These are phyloP conservation scores for Sophora flavescens DNA, from an alignment of 306 rosid species.

Conservation along the genomic window DNA sequence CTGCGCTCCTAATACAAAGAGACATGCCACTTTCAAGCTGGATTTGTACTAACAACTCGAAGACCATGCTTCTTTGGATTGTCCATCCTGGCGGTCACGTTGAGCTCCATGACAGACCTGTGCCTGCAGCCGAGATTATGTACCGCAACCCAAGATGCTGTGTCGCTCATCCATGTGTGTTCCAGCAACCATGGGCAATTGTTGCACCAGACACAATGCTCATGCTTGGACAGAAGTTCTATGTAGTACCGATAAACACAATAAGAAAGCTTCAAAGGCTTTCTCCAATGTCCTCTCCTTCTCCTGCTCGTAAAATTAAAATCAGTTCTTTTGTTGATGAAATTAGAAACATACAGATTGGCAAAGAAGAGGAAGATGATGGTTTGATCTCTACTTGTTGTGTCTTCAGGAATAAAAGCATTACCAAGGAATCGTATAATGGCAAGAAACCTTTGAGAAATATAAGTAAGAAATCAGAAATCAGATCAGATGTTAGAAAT, in stretches of 20 bases:
- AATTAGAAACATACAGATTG: conserved; percentile 33
- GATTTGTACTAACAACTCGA: conserved; percentile 55
- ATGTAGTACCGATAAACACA: conserved; percentile 65
- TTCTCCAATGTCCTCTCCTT: conserved; percentile 54
- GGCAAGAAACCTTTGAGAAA: conserved; percentile 34
- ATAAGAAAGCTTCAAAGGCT: conserved; percentile 67
- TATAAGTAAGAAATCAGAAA: conserved; percentile 27
- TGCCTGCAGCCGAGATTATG: conserved; percentile 68
- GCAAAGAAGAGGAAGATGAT: conserved; percentile 47
- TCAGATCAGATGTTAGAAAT: neutral
- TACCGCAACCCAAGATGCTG: conserved; percentile 59
- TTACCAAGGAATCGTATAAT: conserved; percentile 35
- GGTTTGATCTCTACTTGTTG: conserved; percentile 44
- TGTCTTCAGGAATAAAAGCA: conserved; percentile 44
- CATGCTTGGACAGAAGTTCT: conserved; percentile 67
- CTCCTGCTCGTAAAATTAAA: conserved; percentile 36
- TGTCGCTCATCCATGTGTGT: conserved; percentile 63
- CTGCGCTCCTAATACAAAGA: conserved; percentile 15
- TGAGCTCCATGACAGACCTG: conserved; percentile 69
- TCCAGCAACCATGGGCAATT: conserved; percentile 78
- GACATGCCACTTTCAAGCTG: conserved; percentile 61
- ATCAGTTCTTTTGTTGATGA: conserved; percentile 35
- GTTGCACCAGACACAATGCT: conserved; percentile 71
- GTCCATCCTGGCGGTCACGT: conserved; percentile 69
- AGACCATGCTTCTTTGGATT: conserved; percentile 57